Conservation (phyloP, 352 stramenopile genomes). For the Globisporangium radiosum region DNA sequence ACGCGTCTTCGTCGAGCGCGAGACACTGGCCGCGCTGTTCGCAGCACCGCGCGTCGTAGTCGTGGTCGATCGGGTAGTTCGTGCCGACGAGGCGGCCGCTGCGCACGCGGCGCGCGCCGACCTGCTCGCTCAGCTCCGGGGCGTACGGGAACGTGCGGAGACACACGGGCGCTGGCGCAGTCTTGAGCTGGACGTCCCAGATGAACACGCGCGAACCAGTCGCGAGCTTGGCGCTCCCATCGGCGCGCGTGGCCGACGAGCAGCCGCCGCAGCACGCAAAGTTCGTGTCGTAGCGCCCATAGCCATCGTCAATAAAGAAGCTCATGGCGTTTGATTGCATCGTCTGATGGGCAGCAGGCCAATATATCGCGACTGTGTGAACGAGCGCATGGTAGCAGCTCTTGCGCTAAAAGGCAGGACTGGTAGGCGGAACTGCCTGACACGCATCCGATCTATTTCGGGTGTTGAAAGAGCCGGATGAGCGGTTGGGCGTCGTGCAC, state of each 20-base stretch:
- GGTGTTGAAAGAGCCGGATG: too few species aligned
- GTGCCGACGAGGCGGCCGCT: conserved; percentile 53
- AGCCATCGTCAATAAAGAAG: background rate
- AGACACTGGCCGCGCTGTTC: conserved; percentile 49
- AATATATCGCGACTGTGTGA: too few species aligned
- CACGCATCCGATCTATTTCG: too few species aligned
- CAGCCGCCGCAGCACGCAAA: conserved; percentile 72
- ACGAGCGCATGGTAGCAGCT: too few species aligned
- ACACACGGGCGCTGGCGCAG: conserved; percentile 30
- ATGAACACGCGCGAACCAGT: conserved; percentile 55
- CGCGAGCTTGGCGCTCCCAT: conserved; percentile 38
- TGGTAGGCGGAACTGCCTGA: too few species aligned
- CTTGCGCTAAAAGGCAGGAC: too few species aligned
- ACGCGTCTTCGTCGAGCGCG: conserved; percentile 46
- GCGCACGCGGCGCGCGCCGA: conserved; percentile 47
- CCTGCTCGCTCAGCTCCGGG: conserved; percentile 43
- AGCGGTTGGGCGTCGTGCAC: too few species aligned
- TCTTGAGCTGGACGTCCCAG: conserved; percentile 65
- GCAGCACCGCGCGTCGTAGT: conserved; percentile 62
- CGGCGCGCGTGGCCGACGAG: conserved; percentile 43
- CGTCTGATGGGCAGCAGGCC: background rate
- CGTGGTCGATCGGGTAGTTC: conserved; percentile 67
- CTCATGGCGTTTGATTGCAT: background rate
- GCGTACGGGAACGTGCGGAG: conserved; percentile 58
- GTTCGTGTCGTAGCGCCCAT: conserved; percentile 26